Evolutionary conservation across 176 grass and related monocot genomes (phyloP).

Genomic region (Musa schizocarpa): DNA sequence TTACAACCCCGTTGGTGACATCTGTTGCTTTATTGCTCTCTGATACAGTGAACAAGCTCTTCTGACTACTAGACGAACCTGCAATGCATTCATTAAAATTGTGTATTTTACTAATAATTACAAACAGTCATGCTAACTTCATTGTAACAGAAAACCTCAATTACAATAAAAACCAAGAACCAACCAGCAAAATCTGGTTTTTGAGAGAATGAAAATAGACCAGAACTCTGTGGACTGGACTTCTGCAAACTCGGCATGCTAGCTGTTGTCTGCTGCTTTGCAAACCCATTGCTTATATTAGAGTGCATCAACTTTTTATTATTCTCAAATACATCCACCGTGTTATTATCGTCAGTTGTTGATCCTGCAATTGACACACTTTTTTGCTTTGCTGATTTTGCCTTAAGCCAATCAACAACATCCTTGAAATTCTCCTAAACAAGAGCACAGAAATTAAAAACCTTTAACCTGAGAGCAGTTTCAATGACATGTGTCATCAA

Average conservation of each 20-base stretch:
- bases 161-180: conserved; percentile 10
- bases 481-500: neutral
- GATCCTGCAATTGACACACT: conserved; percentile 27
- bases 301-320: conserved; percentile 31
- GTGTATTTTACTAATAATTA: neutral
- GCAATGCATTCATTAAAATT: neutral
- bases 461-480: conserved; percentile 12
- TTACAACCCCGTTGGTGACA: neutral
- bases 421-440: conserved; percentile 92
- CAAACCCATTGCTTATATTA: conserved; percentile 23
- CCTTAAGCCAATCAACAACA: conserved; percentile 85
- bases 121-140: neutral
- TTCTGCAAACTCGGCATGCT: conserved; percentile 39
- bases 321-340: conserved; percentile 8
- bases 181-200: conserved; percentile 42
- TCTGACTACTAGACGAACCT: neutral
- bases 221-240: conserved; percentile 27
- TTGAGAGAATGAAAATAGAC: conserved; percentile 44
- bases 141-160: neutral
- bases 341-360: conserved; percentile 36
- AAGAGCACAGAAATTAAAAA: conserved; percentile 10
- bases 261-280: conserved; percentile 17
- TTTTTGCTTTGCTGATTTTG: conserved; percentile 44
- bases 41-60: neutral
- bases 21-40: conserved; percentile 2